phyloP scores from a whole-genome alignment of 164 flowering plant genomes.

The Akebia trifoliata region DNA sequence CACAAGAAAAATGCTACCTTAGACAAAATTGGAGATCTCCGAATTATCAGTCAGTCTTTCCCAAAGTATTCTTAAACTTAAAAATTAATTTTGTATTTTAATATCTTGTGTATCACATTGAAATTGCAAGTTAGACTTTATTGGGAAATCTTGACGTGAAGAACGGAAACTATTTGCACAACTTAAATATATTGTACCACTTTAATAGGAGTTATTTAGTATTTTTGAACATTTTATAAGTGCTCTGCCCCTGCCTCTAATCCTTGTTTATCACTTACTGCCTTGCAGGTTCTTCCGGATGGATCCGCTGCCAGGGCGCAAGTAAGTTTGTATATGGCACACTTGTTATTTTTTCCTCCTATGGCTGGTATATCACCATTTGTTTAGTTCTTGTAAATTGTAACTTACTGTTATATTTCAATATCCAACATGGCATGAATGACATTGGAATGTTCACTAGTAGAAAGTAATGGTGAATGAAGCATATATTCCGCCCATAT shows the following conservation, averaged over 20 bases:
- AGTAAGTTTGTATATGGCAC: constrained; percentile 43
- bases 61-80: too few species aligned
- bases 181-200: too few species aligned
- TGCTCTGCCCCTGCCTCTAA: not conserved
- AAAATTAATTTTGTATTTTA: too few species aligned
- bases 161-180: too few species aligned
- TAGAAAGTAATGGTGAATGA: constrained; percentile 24
- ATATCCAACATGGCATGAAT: constrained; percentile 13
- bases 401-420: not conserved
- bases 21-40: too few species aligned
- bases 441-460: constrained; percentile 8
- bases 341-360: not conserved
- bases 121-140: too few species aligned
- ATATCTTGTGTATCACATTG: too few species aligned
- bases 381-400: not conserved
- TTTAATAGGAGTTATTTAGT: not conserved
- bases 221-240: not conserved
- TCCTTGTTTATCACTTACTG: not conserved
- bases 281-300: constrained; percentile 66
- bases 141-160: too few species aligned
- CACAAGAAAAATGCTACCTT: too few species aligned
- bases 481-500: constrained; percentile 24
- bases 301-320: constrained; percentile 91
- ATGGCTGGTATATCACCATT: not conserved
- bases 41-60: too few species aligned